phyloP scores from a whole-genome alignment of 371 early-diverging fungal genomes.

The Lichtheimia hyalospora region DNA sequence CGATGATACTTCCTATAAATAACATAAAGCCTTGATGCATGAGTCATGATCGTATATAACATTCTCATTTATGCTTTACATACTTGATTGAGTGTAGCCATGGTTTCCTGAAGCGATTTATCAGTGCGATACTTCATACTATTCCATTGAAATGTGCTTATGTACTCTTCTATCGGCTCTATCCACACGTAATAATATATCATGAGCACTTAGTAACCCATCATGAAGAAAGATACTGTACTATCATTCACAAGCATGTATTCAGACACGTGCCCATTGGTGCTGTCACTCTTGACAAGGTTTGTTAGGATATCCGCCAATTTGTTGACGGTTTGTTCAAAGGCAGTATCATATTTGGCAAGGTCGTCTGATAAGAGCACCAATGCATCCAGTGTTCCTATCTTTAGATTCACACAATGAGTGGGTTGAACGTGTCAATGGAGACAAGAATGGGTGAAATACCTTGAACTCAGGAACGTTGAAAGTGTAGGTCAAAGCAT shows the following conservation, averaged over 20 bases:
- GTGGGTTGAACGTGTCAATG: not conserved
- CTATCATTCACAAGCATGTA: conserved; percentile 81
- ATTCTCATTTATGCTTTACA: conserved; percentile 2
- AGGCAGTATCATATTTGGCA: conserved; percentile 74
- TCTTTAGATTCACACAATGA: conserved; percentile 42
- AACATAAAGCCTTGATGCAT: not conserved
- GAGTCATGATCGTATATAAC: not conserved
- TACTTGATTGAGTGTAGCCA: conserved; percentile 63
- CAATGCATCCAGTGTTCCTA: conserved; percentile 91
- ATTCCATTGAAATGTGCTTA: conserved; percentile 90
- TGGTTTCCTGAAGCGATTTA: conserved; percentile 83
- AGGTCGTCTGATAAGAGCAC: conserved; percentile 92
- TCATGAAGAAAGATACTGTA: conserved; percentile 33
- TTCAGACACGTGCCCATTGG: conserved; percentile 51
- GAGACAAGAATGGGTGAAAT: not conserved
- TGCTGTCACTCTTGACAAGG: conserved; percentile 54
- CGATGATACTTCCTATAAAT: conserved; percentile 71
- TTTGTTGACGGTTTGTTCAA: conserved; percentile 76
- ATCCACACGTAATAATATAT: not conserved
- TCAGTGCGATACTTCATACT: conserved; percentile 94
- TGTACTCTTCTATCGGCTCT: conserved; percentile 82
- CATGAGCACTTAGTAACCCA: not conserved
- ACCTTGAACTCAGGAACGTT: conserved; percentile 60
- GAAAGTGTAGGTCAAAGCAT: conserved; percentile 35
- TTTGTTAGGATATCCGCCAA: conserved; percentile 76